Base-by-base conservation (phyloP, 805 yeast species). In the Saccharomyces jurei region DNA sequence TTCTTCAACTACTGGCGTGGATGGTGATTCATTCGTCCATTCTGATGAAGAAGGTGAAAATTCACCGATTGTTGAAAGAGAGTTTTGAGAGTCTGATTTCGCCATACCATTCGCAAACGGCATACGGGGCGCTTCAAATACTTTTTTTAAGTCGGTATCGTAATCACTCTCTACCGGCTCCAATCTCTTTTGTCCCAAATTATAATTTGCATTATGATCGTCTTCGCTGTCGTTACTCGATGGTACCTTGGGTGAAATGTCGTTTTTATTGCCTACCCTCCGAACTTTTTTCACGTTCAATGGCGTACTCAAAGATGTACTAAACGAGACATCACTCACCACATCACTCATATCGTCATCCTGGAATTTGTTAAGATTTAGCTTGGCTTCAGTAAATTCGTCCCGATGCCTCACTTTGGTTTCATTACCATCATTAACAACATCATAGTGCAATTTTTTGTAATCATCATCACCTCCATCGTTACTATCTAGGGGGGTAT, bases 21-120 rank as follows among this genome's bases (percentile, higher is more conserved):
- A 58, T 8, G 77, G 77, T 6, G 77, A 71, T 36, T 73, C 78
- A 54, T 65, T 67, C 5, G 73, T 70, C 63, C 74, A 67, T 51
- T 75, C 79, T 1, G 77, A 74, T 2, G 78, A 74, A 6, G 77
- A 72, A 21, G 80, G 79, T 2, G 79, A 75, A 60, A 71, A 76
- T 13, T 76, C 77, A 0, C 80, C 80, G 46, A 76, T 75, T 2
- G 70, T 66, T 1, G 78, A 73, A 14, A 74, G 73, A 8, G 74
- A 67, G 27, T 65, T 65, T 46, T 71, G 71, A 2, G 70, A 67
- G 41, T 64, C 66, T 44, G 68, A 72, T 55, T 60, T 58, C 21
- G 54, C 69, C 66, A 64, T 67, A 26, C 55, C 54, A 11, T 54
- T 53, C 10, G 59, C 56, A 53, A 68, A 67, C 10, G 71, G 71